Percentiles rank a stretch among this genome's conserved stretches.
Evolutionary conservation across 2,329 filamentous ascomycete species (phyloP).

Genomic region (Arthrobotrys pseudoclavata): DNA sequence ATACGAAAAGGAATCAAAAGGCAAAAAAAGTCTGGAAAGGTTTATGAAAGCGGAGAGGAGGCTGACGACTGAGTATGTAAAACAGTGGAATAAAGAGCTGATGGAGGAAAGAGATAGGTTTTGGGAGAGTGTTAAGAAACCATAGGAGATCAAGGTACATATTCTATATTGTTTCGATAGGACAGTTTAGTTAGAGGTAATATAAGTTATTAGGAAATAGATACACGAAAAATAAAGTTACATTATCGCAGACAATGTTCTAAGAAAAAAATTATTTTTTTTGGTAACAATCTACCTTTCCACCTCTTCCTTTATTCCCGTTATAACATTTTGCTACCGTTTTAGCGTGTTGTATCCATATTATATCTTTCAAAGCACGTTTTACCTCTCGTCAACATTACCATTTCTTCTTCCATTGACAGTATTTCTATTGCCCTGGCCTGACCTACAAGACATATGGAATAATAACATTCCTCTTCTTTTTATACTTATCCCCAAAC

Average conservation of each 20-base stretch:
- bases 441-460: slow-evolving; percentile 75
- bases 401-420: not conserved
- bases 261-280: not conserved
- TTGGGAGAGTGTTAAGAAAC: slow-evolving; percentile 20
- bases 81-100: slow-evolving; percentile 47
- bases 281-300: not conserved
- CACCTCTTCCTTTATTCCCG: not conserved
- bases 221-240: slow-evolving; percentile 10
- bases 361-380: not conserved
- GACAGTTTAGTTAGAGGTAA: not conserved
- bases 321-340: too few relatives aligned
- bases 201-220: slow-evolving; percentile 13
- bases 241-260: slow-evolving; percentile 12
- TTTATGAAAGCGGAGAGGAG: slow-evolving; percentile 46
- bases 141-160: not conserved
- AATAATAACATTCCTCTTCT: slow-evolving; percentile 87
- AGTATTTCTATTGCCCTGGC: not conserved
- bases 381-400: not conserved
- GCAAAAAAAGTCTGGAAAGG: slow-evolving; percentile 35
- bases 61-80: slow-evolving; percentile 39
- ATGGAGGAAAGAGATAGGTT: slow-evolving; percentile 43
- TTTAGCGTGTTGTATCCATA: not conserved
- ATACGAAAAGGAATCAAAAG: slow-evolving; percentile 48
- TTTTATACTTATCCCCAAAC: slow-evolving; percentile 94
- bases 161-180: not conserved